Percentiles rank a stretch among this genome's conserved stretches.
Conservation (phyloP, 257 asterid species). For the Euphrasia confusa region DNA sequence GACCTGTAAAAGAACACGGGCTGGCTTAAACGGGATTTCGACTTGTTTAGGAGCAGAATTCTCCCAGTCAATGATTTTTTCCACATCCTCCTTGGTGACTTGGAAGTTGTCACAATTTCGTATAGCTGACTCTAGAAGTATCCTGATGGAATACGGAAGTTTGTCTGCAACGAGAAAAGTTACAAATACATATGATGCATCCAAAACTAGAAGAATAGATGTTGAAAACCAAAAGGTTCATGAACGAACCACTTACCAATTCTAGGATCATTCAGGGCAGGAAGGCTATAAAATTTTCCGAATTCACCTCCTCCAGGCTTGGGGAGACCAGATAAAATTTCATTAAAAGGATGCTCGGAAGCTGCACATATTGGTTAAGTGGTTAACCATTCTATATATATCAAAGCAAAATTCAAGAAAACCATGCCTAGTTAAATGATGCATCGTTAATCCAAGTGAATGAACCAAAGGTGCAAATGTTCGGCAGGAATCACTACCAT, state of each 20-base stretch:
- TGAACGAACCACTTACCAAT: constrained; percentile 40
- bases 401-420: not conserved
- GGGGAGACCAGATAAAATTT: constrained; percentile 58
- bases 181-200: not conserved
- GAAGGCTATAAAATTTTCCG: constrained; percentile 72
- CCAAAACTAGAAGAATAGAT: not conserved
- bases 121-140: constrained; percentile 80
- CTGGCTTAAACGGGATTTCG: constrained; percentile 89
- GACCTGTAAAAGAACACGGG: constrained; percentile 90
- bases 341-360: constrained; percentile 52
- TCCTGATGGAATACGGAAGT: constrained; percentile 70
- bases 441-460: not conserved
- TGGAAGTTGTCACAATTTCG: constrained; percentile 90
- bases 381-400: constrained; percentile 6
- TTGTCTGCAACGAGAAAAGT: constrained; percentile 41
- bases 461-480: not conserved
- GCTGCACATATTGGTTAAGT: constrained; percentile 36
- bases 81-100: constrained; percentile 78
- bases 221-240: not conserved
- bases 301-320: constrained; percentile 78
- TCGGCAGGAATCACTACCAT: not conserved
- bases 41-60: constrained; percentile 77
- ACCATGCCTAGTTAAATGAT: not conserved
- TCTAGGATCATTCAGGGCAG: constrained; percentile 76
- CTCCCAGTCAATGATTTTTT: constrained; percentile 80